Evolutionary conservation across 371 early-diverging fungal species (phyloP).

Genomic region (Zopfochytrium polystomum): DNA sequence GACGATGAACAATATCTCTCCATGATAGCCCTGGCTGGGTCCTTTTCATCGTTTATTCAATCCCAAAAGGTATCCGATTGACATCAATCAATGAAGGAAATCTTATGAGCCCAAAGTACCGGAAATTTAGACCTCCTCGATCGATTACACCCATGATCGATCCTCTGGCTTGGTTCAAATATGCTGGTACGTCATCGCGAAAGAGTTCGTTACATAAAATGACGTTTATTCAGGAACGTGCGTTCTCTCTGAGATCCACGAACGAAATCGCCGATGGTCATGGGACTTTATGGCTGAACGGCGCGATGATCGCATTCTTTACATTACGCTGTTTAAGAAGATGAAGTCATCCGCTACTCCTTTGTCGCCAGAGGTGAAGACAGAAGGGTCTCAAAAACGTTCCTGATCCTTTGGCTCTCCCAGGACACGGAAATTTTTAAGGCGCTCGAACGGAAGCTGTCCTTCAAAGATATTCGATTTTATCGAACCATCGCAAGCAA

Average conservation of each 20-base stretch:
- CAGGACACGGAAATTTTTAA: slow-evolving; percentile 62
- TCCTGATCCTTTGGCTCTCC: background rate
- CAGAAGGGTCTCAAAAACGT: background rate
- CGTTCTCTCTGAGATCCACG: slow-evolving; percentile 82
- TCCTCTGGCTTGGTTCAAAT: slow-evolving; percentile 82
- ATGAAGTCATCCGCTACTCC: slow-evolving; percentile 45
- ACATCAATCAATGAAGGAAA: background rate
- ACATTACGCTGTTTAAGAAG: slow-evolving; percentile 75
- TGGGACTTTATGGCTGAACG: slow-evolving; percentile 83
- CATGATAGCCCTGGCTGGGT: slow-evolving; percentile 71
- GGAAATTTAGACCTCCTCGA: slow-evolving; percentile 75
- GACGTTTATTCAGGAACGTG: slow-evolving; percentile 46
- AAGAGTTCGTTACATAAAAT: background rate
- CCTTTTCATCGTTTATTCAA: slow-evolving; percentile 74
- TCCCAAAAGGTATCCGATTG: slow-evolving; percentile 58
- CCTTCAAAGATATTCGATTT: slow-evolving; percentile 85
- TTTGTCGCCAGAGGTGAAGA: slow-evolving; percentile 21
- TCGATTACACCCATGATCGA: slow-evolving; percentile 72
- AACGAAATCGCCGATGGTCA: slow-evolving; percentile 76
- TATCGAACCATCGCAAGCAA: slow-evolving; percentile 82
- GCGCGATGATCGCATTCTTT: slow-evolving; percentile 76
- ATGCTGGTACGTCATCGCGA: slow-evolving; percentile 60
- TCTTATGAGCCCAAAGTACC: slow-evolving; percentile 55
- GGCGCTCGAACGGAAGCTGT: slow-evolving; percentile 71
- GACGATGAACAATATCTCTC: slow-evolving; percentile 88